Conservation (phyloP, 2,329 filamentous ascomycete genomes). For the Aspergillus tanneri region DNA sequence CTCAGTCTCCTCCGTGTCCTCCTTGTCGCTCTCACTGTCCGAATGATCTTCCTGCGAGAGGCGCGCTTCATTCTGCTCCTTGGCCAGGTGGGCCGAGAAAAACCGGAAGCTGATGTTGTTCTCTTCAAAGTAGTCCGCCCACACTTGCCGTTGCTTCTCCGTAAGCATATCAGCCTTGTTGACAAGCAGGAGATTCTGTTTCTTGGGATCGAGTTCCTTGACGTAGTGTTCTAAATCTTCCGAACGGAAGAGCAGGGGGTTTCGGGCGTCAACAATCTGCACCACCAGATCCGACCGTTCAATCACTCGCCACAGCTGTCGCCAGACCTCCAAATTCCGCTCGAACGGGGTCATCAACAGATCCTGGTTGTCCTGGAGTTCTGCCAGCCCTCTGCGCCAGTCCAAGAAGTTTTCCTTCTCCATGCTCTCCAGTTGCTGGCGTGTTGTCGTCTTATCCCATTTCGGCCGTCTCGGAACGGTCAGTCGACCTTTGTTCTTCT, state of each 20-base stretch:
- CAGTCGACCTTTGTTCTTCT: slow-evolving; percentile 71
- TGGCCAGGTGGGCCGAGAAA: slow-evolving; percentile 91
- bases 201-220: slow-evolving; percentile 82
- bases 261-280: slow-evolving; percentile 96
- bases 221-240: slow-evolving; percentile 93
- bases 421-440: slow-evolving; percentile 71
- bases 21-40: slow-evolving; percentile 42
- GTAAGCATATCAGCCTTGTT: slow-evolving; percentile 99
- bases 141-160: slow-evolving; percentile 71
- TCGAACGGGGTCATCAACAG: slow-evolving; percentile 97
- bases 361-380: slow-evolving; percentile 91
- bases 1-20: no score
- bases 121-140: slow-evolving; percentile 82
- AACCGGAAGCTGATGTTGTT: slow-evolving; percentile 87
- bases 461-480: slow-evolving; percentile 86
- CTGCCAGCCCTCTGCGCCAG: slow-evolving; percentile 87
- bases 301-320: slow-evolving; percentile 96
- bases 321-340: slow-evolving; percentile 95
- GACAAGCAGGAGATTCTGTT: slow-evolving; percentile 87
- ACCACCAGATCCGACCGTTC: slow-evolving; percentile 94
- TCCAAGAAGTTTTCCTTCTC: slow-evolving; percentile 80
- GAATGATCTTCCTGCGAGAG: slow-evolving; percentile 52
- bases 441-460: slow-evolving; percentile 85
- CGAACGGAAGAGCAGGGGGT: slow-evolving; percentile 88
- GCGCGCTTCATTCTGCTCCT: slow-evolving; percentile 77